Base-by-base conservation (phyloP, 495 filamentous ascomycete species). In the Trichoderma erinaceum region DNA sequence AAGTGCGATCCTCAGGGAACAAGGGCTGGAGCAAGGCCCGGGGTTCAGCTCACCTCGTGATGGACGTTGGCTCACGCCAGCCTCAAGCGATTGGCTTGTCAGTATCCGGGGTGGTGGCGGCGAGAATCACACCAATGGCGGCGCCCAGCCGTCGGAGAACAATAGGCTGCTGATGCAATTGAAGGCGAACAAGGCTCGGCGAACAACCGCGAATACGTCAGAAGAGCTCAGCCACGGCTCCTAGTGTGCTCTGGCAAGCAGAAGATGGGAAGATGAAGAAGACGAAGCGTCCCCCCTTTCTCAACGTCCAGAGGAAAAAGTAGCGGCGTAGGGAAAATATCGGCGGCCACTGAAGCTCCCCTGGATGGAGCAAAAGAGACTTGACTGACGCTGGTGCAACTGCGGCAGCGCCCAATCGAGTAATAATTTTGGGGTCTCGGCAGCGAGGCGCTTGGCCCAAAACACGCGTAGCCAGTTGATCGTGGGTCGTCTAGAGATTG, bases 101-200 rank as follows among this genome's bases (percentile, higher is more conserved):
- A 10, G 56, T 32, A 16, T 61, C 15, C 56, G 56, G 25, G 10
- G 56, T 29, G 56, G 27, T 61, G 56, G 56, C 27, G 56, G 56
- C 25, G 27, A 23, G 21, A 18, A 21, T 15, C 7, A 25, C 21
- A 25, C 50, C 50, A 27, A 58, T 12, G 50, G 50, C 21, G 6
- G 50, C 8, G n/a, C n/a, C 21, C 11, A 58, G 50, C 50, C 21
- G 12, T 21, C n/a, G 23, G 16, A 16, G 56, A 61, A 61, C 56
- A 61, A 61, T 61, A 61, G 56, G 56, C 27, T 61, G 56, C 56
- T 61, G 56, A 61, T 25, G 25, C 56, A 61, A 61, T 61, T 61
- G 56, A 61, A 3, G 25, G 29, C n/a, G 56, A 61, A 13, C 56
- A 12, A 12, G 56, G 56, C 25, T 61, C 12, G 27, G 29, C 56